Conservation (phyloP, 495 filamentous ascomycete species). For the Rostrohypoxylon terebratum region DNA sequence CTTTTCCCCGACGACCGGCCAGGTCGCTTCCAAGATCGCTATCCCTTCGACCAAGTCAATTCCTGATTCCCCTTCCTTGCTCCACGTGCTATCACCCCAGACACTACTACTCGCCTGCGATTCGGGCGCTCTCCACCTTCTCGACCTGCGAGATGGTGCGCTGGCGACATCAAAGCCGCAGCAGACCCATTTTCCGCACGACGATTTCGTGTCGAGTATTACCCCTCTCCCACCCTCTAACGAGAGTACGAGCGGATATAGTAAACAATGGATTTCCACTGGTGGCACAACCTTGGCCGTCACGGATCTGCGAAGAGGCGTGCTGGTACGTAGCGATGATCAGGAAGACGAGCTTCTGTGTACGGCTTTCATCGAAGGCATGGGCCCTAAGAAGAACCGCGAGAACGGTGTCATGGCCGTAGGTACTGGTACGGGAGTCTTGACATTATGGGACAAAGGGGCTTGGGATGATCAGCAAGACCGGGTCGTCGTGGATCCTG, state of each 20-base stretch:
- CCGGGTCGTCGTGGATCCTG: conserved; percentile 76
- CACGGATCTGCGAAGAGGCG: conserved; percentile 84
- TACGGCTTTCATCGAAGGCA: conserved; percentile 77
- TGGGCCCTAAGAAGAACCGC: conserved; percentile 67
- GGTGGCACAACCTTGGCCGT: conserved; percentile 90
- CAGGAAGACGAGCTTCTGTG: conserved; percentile 93
- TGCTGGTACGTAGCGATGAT: conserved; percentile 87
- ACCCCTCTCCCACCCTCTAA: conserved; percentile 82
- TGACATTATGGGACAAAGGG: conserved; percentile 94
- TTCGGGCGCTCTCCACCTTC: conserved; percentile 87
- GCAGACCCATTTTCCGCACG: conserved; percentile 85
- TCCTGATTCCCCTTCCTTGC: conserved; percentile 76
- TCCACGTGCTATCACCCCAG: conserved; percentile 85
- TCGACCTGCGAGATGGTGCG: conserved; percentile 82
- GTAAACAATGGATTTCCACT: conserved; percentile 92
- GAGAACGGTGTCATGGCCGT: conserved; percentile 82
- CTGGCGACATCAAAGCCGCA: conserved; percentile 69
- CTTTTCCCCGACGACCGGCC: conserved; percentile 81
- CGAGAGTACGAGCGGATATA: conserved; percentile 82
- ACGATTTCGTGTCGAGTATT: conserved; percentile 92
- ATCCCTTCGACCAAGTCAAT: conserved; percentile 62
- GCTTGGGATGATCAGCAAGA: conserved; percentile 96
- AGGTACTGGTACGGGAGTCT: conserved; percentile 79
- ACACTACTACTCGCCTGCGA: conserved; percentile 92
- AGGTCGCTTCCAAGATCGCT: conserved; percentile 81